Base-by-base conservation (phyloP, 208 protist genomes). In the Leptomonas pyrrhocoris region DNA sequence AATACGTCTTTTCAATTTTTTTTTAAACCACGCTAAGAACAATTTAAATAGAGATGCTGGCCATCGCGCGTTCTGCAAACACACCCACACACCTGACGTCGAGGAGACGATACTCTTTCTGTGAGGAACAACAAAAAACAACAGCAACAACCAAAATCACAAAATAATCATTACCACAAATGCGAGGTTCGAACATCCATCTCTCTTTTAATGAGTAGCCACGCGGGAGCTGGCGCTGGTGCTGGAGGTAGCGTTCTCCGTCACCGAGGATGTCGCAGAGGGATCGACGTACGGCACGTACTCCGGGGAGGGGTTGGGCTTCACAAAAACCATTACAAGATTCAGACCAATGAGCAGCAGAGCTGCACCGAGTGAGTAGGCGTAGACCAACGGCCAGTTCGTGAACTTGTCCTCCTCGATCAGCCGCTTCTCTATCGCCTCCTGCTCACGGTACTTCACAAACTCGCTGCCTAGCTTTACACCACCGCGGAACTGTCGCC, bases 371-470 rank as follows among this genome's bases (percentile, higher is more conserved):
- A 78, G 48, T 15, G 77, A 74, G 56, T 75, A 76, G 18, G 61
- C 48, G 72, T 74, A 83, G 12, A 87, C 64, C 27, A 85, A 60
- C 40, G 72, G 65, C 89, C 84, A 90, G 61, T 94, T 75, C 0
- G 84, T 90, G 53, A 86, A 86, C 58, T 86, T 85, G 67, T 88
- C 84, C 23, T 86, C 71, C 16, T 80, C 79, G 9, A 89, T 68
- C 16, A 92, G 56, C 45, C 71, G 18, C 48, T 80, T 79, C 65
- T 92, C 89, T 13, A 71, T 53, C n/a, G 62, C 68, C 25, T 77
- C 77, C 54, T 80, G 77, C 46, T 83, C 80, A 15, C 77, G 57
- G 15, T 79, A 71, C 27, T 80, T 72, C 0, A 66, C 65, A 30
- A 71, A 74, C 25, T 82, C 82, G 51, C 86, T 92, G 23, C 83